A percentile compares a stretch with the other conserved stretches of the same genome.
phyloP scores from a whole-genome alignment of 2,329 filamentous ascomycete species.

The Endoconidiophora polonica region DNA sequence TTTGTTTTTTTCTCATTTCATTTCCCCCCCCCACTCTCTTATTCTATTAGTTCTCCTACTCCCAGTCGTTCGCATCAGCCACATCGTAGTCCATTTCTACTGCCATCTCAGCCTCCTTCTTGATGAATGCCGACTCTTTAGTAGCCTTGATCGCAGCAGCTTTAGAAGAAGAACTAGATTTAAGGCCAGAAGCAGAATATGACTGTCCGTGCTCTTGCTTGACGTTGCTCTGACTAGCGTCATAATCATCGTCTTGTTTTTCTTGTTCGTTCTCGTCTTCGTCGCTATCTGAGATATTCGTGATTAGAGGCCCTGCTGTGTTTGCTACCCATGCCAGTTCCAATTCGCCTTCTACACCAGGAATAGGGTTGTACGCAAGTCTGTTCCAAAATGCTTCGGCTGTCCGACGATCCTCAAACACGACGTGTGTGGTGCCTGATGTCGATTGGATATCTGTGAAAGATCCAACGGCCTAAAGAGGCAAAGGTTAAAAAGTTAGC shows the following conservation, averaged over 20 bases:
- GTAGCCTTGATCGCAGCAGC: no score
- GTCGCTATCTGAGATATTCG: slow-evolving; percentile 15
- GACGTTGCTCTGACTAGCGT: no score
- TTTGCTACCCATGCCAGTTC: slow-evolving; percentile 47
- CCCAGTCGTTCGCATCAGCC: slow-evolving; percentile 34
- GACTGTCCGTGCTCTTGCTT: no score
- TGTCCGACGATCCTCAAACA: slow-evolving; percentile 50
- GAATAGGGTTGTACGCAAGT: slow-evolving; percentile 39
- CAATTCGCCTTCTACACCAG: slow-evolving; percentile 43
- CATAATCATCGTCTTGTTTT: neutral
- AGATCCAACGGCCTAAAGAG: slow-evolving; percentile 39
- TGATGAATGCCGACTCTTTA: neutral
- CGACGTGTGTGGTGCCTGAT: slow-evolving; percentile 33
- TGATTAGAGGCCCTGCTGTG: slow-evolving; percentile 16
- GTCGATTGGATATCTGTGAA: slow-evolving; percentile 40
- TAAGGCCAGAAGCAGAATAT: no score
- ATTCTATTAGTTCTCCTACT: neutral
- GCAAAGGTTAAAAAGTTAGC: neutral
- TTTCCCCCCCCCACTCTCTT: no score
- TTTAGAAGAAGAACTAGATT: no score
- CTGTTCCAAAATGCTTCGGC: slow-evolving; percentile 53
- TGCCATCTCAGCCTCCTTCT: slow-evolving; percentile 19
- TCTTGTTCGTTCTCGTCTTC: slow-evolving; percentile 14
- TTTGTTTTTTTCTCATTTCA: no score
- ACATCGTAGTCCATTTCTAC: slow-evolving; percentile 38